Percentiles rank a stretch among this genome's conserved stretches.
Evolutionary conservation across 2,329 filamentous ascomycete species (phyloP).

Genomic region (Aspergillus phoenicis): DNA sequence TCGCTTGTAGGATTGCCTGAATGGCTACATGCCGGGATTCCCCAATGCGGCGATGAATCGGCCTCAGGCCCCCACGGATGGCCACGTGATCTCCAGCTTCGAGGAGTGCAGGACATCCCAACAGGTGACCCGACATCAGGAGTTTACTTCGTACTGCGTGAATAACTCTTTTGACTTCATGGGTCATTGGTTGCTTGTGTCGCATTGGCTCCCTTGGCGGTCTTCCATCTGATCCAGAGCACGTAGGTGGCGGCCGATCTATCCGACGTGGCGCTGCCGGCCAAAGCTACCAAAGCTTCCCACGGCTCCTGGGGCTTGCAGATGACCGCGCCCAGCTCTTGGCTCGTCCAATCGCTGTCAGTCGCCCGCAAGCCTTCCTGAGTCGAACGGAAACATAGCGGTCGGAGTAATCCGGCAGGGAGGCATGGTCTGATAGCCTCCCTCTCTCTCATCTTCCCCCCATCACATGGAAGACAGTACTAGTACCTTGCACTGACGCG

Average conservation of each 20-base stretch:
- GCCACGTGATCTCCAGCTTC: background rate
- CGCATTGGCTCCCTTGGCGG: constrained; percentile 6
- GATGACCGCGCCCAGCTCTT: background rate
- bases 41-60: background rate
- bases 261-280: background rate
- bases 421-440: background rate
- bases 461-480: background rate
- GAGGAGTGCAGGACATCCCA: background rate
- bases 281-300: background rate
- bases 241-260: constrained; percentile 6
- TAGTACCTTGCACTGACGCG: no score
- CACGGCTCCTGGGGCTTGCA: background rate
- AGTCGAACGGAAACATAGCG: background rate
- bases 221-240: background rate
- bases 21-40: background rate
- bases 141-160: background rate
- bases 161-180: background rate
- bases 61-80: background rate
- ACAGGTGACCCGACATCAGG: background rate
- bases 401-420: background rate
- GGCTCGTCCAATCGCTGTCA: background rate
- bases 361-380: background rate
- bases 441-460: background rate
- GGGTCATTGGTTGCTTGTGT: constrained; percentile 1
- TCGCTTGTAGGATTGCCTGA: no score